These are phyloP conservation scores for Yarrowia sp. DNA, from an alignment of 805 yeast species.

Conservation along the genomic window DNA sequence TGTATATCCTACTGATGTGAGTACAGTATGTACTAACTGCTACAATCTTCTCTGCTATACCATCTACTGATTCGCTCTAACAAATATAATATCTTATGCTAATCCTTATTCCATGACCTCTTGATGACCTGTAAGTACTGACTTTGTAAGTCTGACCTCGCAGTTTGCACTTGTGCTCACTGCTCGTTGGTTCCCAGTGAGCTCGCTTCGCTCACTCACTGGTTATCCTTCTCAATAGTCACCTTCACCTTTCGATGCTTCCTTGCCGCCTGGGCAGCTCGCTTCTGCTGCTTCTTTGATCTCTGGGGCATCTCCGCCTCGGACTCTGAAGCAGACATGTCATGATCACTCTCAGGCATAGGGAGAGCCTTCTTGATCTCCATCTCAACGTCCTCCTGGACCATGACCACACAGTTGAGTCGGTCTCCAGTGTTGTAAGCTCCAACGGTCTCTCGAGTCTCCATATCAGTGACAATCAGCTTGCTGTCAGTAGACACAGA, in stretches of 20 bases:
- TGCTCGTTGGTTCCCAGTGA: no score
- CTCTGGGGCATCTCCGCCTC: conserved; percentile 31
- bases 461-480: conserved; percentile 84
- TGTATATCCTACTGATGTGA: no score
- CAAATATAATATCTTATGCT: no score
- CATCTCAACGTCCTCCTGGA: conserved; percentile 76
- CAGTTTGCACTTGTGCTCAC: no score
- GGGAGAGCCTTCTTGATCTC: conserved; percentile 75
- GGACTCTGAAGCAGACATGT: conserved; percentile 35
- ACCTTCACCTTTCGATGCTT: background rate
- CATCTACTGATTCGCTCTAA: no score
- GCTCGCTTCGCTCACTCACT: no score
- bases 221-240: conserved; percentile 8
- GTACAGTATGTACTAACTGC: no score
- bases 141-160: no score
- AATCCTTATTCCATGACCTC: no score
- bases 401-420: conserved; percentile 74
- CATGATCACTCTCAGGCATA: conserved; percentile 41
- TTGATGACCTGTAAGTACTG: no score
- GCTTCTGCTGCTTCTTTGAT: conserved; percentile 27
- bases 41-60: no score
- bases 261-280: conserved; percentile 26
- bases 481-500: conserved; percentile 92
- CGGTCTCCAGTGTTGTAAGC: conserved; percentile 90
- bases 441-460: conserved; percentile 72